phyloP scores from a whole-genome alignment of 2,329 filamentous ascomycete genomes.

The Tolypocladium ovalisporum region DNA sequence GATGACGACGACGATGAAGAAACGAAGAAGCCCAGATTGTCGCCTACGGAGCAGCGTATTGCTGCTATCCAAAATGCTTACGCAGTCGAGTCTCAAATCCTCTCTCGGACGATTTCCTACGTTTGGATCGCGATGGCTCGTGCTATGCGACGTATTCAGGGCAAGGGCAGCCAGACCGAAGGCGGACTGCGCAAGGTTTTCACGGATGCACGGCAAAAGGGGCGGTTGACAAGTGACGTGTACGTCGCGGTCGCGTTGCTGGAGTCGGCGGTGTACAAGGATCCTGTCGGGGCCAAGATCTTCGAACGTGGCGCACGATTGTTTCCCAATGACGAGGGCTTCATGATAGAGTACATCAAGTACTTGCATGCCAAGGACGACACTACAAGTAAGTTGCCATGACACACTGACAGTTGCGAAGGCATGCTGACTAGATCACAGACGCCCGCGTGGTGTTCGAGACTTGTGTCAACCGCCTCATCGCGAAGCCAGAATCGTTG shows the following conservation, averaged over 20 bases:
- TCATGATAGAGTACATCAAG: slow-evolving; percentile 92
- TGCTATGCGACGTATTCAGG: slow-evolving; percentile 88
- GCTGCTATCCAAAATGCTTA: slow-evolving; percentile 55
- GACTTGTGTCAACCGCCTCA: slow-evolving; percentile 75
- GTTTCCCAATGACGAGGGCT: slow-evolving; percentile 87
- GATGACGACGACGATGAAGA: slow-evolving; percentile 32
- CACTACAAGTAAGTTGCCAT: slow-evolving; percentile 63
- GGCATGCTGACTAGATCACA: slow-evolving; percentile 22
- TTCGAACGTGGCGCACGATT: slow-evolving; percentile 89
- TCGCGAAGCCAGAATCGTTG: slow-evolving; percentile 62
- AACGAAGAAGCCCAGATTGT: slow-evolving; percentile 30
- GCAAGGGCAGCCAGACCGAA: slow-evolving; percentile 52
- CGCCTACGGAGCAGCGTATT: slow-evolving; percentile 54
- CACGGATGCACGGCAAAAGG: slow-evolving; percentile 74
- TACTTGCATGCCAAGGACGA: slow-evolving; percentile 89
- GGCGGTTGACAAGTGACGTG: slow-evolving; percentile 84
- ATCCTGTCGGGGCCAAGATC: slow-evolving; percentile 84
- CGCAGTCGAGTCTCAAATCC: slow-evolving; percentile 58
- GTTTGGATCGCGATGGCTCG: slow-evolving; percentile 93
- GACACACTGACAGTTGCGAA: background rate
- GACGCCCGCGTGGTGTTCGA: slow-evolving; percentile 95
- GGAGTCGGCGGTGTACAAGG: slow-evolving; percentile 93
- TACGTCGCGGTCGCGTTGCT: slow-evolving; percentile 90
- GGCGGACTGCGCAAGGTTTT: slow-evolving; percentile 87
- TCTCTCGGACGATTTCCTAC: slow-evolving; percentile 80